Evolutionary conservation across 2,329 filamentous ascomycete genomes (phyloP).

Genomic region (Chaetomium sp.): DNA sequence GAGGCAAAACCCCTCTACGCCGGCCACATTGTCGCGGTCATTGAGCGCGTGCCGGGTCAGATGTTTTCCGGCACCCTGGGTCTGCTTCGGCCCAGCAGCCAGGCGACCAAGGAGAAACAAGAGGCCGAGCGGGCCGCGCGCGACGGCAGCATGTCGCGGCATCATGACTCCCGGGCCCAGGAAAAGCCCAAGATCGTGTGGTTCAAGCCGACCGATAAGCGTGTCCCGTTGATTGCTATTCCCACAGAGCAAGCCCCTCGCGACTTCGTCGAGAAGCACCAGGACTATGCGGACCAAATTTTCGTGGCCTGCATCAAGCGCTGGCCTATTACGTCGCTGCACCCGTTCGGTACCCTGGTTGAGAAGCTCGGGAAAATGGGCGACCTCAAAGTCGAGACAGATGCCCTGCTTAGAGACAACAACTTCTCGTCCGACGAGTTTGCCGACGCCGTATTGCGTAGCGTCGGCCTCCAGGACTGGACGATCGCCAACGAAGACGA

Average conservation of each 20-base stretch:
- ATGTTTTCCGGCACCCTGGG: slow-evolving; percentile 99
- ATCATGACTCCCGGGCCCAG: slow-evolving; percentile 80
- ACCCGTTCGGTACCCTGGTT: slow-evolving; percentile 95
- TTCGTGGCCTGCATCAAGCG: slow-evolving; percentile 99
- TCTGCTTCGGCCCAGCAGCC: slow-evolving; percentile 90
- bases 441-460: slow-evolving; percentile 92
- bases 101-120: slow-evolving; percentile 99
- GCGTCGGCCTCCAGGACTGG: slow-evolving; percentile 91
- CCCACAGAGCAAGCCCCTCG: slow-evolving; percentile 96
- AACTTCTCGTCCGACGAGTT: slow-evolving; percentile 98
- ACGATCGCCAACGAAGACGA: slow-evolving; percentile 82
- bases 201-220: slow-evolving; percentile 99
- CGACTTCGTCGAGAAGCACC: slow-evolving; percentile 98
- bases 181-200: slow-evolving; percentile 99
- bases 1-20: slow-evolving; percentile 97
- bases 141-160: slow-evolving; percentile 71
- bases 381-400: slow-evolving; percentile 95
- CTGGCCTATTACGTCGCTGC: slow-evolving; percentile 99
- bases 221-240: slow-evolving; percentile 95
- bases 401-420: slow-evolving; percentile 95
- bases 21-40: slow-evolving; percentile 94
- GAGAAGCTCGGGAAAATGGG: slow-evolving; percentile 98
- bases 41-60: slow-evolving; percentile 94
- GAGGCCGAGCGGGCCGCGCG: slow-evolving; percentile 92
- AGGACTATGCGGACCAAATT: slow-evolving; percentile 95